These are phyloP conservation scores for Balakata baccata DNA, from an alignment of 345 rosid species.

Conservation along the genomic window DNA sequence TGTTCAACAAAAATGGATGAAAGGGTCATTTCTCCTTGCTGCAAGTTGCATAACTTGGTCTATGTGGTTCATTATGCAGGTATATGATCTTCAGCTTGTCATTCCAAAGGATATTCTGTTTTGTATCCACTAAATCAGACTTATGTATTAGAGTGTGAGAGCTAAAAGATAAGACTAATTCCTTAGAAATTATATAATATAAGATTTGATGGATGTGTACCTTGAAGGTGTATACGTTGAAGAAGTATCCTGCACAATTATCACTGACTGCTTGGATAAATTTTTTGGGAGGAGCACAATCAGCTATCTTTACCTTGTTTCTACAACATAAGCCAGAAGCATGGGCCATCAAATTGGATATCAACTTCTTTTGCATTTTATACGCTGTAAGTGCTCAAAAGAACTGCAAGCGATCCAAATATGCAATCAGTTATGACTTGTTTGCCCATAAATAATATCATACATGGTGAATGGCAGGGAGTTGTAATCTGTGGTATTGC, in stretches of 20 bases:
- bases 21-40: conserved; percentile 29
- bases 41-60: conserved; percentile 29
- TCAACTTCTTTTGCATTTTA: conserved; percentile 16
- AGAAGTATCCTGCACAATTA: conserved; percentile 32
- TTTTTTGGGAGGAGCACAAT: conserved; percentile 26
- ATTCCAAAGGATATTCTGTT: not conserved
- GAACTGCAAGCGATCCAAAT: not conserved
- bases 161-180: not conserved
- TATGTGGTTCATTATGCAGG: conserved; percentile 32
- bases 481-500: conserved; percentile 12
- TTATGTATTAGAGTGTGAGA: not conserved
- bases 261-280: conserved; percentile 31
- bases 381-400: conserved; percentile 20
- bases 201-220: not conserved
- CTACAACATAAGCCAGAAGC: conserved; percentile 16
- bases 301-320: conserved; percentile 26
- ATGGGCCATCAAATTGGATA: conserved; percentile 16
- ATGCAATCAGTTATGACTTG: not conserved
- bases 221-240: conserved; percentile 27
- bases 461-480: conserved; percentile 11
- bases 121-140: not conserved
- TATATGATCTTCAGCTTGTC: not conserved
- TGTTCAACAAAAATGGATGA: conserved; percentile 20
- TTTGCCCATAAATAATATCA: not conserved
- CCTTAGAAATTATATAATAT: not conserved